These are phyloP conservation scores for Gremmenia infestans DNA, from an alignment of 2,329 filamentous ascomycete genomes.

Conservation along the genomic window DNA sequence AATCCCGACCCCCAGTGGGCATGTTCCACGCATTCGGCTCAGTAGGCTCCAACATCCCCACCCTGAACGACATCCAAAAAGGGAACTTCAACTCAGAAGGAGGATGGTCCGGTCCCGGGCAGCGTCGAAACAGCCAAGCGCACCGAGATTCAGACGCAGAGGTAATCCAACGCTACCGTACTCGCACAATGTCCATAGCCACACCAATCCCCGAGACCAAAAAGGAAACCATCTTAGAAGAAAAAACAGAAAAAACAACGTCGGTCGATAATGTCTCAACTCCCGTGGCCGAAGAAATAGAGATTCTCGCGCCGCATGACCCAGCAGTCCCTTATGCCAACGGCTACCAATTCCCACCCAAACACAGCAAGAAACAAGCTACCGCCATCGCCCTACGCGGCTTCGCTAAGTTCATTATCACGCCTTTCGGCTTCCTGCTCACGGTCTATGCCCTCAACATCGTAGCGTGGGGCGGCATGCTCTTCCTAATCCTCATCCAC, in stretches of 20 bases:
- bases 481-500: constrained; percentile 75
- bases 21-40: constrained; percentile 22
- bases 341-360: constrained; percentile 28
- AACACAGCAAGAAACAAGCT: constrained; percentile 52
- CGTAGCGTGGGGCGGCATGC: constrained; percentile 83
- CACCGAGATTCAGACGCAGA: constrained; percentile 14
- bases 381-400: constrained; percentile 49
- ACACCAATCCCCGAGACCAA: neutral
- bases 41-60: constrained; percentile 17
- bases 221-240: neutral
- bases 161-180: constrained; percentile 8
- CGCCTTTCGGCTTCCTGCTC: constrained; percentile 68
- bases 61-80: constrained; percentile 18
- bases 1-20: constrained; percentile 19
- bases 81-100: constrained; percentile 15
- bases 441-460: constrained; percentile 76
- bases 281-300: constrained; percentile 2
- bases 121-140: constrained; percentile 18
- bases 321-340: constrained; percentile 18
- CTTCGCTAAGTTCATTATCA: constrained; percentile 67
- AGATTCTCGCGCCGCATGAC: constrained; percentile 13
- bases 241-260: constrained; percentile 3
- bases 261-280: constrained; percentile 5
- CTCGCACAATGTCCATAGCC: constrained; percentile 9
- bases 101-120: constrained; percentile 20